Conservation (phyloP, 2,329 filamentous ascomycete species). For the Claviceps fusiformis region DNA sequence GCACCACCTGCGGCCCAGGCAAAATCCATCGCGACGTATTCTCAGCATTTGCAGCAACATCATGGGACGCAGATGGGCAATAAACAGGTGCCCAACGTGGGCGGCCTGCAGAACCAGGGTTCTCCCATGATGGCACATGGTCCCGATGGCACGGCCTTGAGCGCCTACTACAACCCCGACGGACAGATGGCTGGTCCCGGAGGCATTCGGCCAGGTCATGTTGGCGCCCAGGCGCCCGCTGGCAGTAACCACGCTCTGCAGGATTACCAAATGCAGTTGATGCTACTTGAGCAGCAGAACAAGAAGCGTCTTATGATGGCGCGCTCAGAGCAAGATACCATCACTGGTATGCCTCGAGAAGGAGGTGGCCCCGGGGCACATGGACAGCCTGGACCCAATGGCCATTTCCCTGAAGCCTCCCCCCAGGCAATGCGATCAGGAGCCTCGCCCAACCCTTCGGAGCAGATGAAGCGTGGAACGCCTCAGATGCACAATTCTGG, state of each 20-base stretch:
- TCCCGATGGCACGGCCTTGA: conserved; percentile 46
- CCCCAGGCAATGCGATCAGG: conserved; percentile 55
- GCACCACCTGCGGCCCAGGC: conserved; percentile 50
- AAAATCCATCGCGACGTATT: conserved; percentile 80
- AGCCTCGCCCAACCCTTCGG: conserved; percentile 62
- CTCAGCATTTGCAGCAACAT: conserved; percentile 70
- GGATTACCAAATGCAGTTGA: conserved; percentile 82
- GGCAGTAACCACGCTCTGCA: conserved; percentile 67
- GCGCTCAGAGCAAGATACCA: conserved; percentile 60
- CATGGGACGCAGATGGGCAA: conserved; percentile 69
- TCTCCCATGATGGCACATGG: conserved; percentile 72
- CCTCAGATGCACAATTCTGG: conserved; percentile 58
- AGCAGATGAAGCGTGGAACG: conserved; percentile 67
- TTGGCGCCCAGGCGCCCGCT: conserved; percentile 31
- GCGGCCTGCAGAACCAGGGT: conserved; percentile 59
- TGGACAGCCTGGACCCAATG: conserved; percentile 45
- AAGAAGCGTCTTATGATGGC: conserved; percentile 79
- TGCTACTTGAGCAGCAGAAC: conserved; percentile 77
- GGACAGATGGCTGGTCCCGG: conserved; percentile 43
- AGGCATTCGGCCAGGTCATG: conserved; percentile 43
- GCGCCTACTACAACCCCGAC: conserved; percentile 48
- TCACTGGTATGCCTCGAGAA: conserved; percentile 33
- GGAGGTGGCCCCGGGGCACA: conserved; percentile 35
- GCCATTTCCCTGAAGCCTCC: conserved; percentile 56
- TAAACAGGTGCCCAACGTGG: conserved; percentile 62